Base-by-base conservation (phyloP, 2,329 filamentous ascomycete genomes). In the Exophiala lecanii-corni region DNA sequence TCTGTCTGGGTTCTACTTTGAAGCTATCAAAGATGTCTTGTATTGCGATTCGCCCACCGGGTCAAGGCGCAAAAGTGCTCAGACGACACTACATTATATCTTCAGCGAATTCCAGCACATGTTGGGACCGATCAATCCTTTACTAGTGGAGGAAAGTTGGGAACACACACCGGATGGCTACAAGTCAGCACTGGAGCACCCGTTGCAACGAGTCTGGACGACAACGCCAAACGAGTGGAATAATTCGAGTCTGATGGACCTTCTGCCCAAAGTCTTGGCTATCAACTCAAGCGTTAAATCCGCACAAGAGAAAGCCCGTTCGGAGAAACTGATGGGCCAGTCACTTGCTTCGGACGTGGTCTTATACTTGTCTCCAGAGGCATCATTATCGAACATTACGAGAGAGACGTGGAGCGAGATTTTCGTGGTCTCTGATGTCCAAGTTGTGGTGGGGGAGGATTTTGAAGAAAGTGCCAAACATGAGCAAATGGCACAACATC, bases 1-100 rank as follows among this genome's bases (percentile, higher is more conserved):
- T 54, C 74, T 98, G 17, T 96, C 89, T 0, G 84, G 91, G 0
- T 94, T 96, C 63, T 98, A 97, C 63, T 79, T 98, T 44, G 92
- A 98, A 64, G 81, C 86, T 0, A 74, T 89, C 56, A 98, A 98
- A 65, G 92, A 98, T 58, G 76, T 87, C 2, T 72, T 97, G 1
- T 98, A 98, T 69, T 92, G 89, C 34, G 86, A 85, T 20, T 78
- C 82, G 47, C 77, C 78, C 10, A 73, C 76, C 10, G 83, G 84
- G 35, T 71, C 76, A 3, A 66, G 86, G 36, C 71, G 79, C 39
- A 59, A 69, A 18, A 69, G 71, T 16, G 74, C 76, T 1, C 79
- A 83, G 54, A 72, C 68, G 4, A 73, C 77, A 2, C 63, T 82
- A 5, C 71, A 70, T 35, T 61, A 74, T 19, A 78, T 96, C 41